A percentile compares a stretch with the other conserved stretches of the same genome.
phyloP scores from a whole-genome alignment of 148 eudicot genomes.

The Polygonum maritimum region DNA sequence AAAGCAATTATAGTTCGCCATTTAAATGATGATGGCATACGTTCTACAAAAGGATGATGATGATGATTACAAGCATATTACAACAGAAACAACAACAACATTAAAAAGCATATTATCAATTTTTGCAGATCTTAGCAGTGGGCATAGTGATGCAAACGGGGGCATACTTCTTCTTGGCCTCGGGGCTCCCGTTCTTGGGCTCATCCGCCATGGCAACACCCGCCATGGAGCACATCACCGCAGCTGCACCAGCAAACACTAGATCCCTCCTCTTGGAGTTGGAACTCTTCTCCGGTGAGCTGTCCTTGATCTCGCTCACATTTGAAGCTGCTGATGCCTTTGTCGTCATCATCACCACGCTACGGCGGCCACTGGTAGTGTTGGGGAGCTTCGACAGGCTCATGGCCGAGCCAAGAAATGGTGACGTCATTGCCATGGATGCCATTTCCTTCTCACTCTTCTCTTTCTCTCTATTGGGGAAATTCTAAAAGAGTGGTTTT shows the following conservation, averaged over 20 bases:
- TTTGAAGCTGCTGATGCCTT: conserved; percentile 60
- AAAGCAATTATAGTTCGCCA: too few species aligned
- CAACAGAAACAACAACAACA: too few species aligned
- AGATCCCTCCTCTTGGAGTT: conserved; percentile 50
- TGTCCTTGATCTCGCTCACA: conserved; percentile 15
- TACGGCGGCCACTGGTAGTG: conserved; percentile 19
- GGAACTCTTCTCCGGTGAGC: conserved; percentile 15
- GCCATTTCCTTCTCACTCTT: conserved; percentile 37
- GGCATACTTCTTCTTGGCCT: conserved; percentile 81
- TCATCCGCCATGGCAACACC: conserved; percentile 53
- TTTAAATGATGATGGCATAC: too few species aligned
- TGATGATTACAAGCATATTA: too few species aligned
- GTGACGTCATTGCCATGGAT: conserved; percentile 54
- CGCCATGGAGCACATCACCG: conserved; percentile 34
- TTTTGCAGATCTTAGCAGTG: conserved; percentile 64
- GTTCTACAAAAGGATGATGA: too few species aligned
- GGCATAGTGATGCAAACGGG: conserved; percentile 67
- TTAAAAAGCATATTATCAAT: conserved; percentile 15
- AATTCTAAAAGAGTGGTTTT: conserved; percentile 9
- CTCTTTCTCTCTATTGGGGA: not conserved
- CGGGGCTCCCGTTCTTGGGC: conserved; percentile 54
- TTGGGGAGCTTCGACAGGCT: conserved; percentile 23
- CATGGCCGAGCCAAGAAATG: conserved; percentile 32
- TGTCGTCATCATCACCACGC: conserved; percentile 22
- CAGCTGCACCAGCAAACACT: conserved; percentile 60